Base-by-base conservation (phyloP, 2,329 filamentous ascomycete species). In the Fusarium sp. region DNA sequence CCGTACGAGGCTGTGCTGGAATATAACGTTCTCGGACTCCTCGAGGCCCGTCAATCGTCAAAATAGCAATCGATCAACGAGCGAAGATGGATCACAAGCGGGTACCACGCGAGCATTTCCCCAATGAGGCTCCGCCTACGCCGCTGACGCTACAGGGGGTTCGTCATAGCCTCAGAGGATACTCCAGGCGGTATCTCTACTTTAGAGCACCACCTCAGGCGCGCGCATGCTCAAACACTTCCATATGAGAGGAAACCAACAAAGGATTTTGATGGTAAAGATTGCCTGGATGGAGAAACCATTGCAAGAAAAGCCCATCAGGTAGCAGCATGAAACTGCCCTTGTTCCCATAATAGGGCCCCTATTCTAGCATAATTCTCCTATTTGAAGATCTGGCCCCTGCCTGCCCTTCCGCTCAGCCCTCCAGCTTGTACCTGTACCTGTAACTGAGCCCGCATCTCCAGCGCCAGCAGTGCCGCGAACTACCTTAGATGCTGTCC, bases 91-190 rank as follows among this genome's bases (percentile, higher is more conserved):
- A 18, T 30, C 4, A 26, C 44, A 53, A 57, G 57, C 44, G 51
- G 51, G 31, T 51, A 58, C 71, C 72, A 74, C 72, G 69, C 72
- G 72, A 74, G 59, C 72, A 74, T 44, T 74, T 74, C 69, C 72
- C 72, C 58, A 62, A 74, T 71, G 49, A 61, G 60, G 63, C 41
- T 50, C 13, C 49, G 36, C 37, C 30, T 30, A 45, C 57, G 53
- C 66, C 62, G 41, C 62, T 57, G 41, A 50, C n/a, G 60, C 51
- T 40, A 34, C 53, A 33, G 28, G 20, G 20, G 47, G 34, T 26
- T 62, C 49, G 45, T 65, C 67, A 71, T 71, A 70, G 57, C 57
- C 57, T 67, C 62, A 30, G 30, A 30, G 26, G 23, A 23, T 28
- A 26, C 31, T 34, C 34, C 31, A 16, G 33, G 28, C n/a, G 30